Base-by-base conservation (phyloP, 495 filamentous ascomycete species). In the Daldinia vernicosa region DNA sequence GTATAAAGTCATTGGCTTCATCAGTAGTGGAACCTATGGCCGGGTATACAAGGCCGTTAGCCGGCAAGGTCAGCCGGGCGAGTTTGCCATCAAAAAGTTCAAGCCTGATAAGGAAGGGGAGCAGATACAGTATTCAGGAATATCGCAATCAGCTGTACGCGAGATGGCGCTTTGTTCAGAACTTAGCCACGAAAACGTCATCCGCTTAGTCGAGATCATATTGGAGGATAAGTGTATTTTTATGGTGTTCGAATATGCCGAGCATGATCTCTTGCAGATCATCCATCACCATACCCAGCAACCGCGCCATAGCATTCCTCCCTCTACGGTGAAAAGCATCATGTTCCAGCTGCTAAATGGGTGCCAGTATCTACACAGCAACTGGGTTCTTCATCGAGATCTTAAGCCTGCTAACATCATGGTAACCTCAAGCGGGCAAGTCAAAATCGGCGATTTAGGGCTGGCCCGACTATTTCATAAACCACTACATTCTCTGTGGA, bases 91-190 rank as follows among this genome's bases (percentile, higher is more conserved):
- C 81, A 98, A 98, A 80, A 97, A 97, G 89, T 99, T 99, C 89
- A 99, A 99, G 82, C 95, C 95, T 39, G 95, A 99, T 81, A 98
- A 98, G 83, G 95, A 99, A 81, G 95, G 95, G 43, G 96, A 98
- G 79, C 84, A 90, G 65, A 86, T 97, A 55, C 91, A 96, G 70
- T 99, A 99, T 80, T 97, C 95, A 6, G 95, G 95, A 67, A 95
- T 99, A 64, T 98, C 96, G 0, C 95, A 99, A 79, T 98, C 94
- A 0, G 95, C 96, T 6, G 92, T 97, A 69, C 92, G 95, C 39
- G 95, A 99, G 80, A 99, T 99, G 96, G 91, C 95, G n/a, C 85
- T 99, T 5, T 99, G 95, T 76, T 94, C 93, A 63, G 96, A 98
- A 74, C 87, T 98, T 11, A 88, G 87, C 22, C 94, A 99, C 78